phyloP scores from a whole-genome alignment of 2,329 filamentous ascomycete genomes.

The Xylaria arbuscula region DNA sequence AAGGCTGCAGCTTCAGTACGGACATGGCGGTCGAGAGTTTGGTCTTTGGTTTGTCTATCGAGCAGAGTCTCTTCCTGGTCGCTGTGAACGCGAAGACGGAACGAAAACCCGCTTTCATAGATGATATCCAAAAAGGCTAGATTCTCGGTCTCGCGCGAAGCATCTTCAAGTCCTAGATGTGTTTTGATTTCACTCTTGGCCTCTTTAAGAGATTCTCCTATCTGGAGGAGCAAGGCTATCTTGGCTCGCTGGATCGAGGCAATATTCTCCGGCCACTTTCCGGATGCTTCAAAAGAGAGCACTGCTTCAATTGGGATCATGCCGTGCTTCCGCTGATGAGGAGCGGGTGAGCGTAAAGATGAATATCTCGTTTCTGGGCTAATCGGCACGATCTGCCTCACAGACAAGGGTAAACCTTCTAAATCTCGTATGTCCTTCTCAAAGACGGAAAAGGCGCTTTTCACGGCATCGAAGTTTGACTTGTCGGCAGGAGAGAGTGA shows the following conservation, averaged over 20 bases:
- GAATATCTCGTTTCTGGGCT: slow-evolving; percentile 80
- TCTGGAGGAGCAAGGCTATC: slow-evolving; percentile 84
- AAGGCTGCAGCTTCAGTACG: slow-evolving; percentile 77
- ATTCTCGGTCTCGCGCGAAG: slow-evolving; percentile 75
- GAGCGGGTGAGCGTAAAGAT: slow-evolving; percentile 66
- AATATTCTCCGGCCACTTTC: slow-evolving; percentile 92
- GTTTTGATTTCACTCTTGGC: slow-evolving; percentile 70
- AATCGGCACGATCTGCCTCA: slow-evolving; percentile 81
- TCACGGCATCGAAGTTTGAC: slow-evolving; percentile 73
- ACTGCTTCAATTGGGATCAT: slow-evolving; percentile 77
- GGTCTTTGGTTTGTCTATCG: slow-evolving; percentile 81
- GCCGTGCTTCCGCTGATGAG: slow-evolving; percentile 58
- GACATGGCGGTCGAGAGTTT: slow-evolving; percentile 70
- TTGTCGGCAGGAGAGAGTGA: slow-evolving; percentile 60
- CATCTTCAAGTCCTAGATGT: slow-evolving; percentile 84
- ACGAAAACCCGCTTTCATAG: slow-evolving; percentile 76
- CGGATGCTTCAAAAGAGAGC: slow-evolving; percentile 92
- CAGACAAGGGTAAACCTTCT: slow-evolving; percentile 85
- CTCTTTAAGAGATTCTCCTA: slow-evolving; percentile 76
- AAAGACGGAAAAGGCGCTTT: slow-evolving; percentile 76
- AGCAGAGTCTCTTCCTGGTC: slow-evolving; percentile 87
- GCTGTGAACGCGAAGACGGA: slow-evolving; percentile 88
- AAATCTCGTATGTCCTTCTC: slow-evolving; percentile 81
- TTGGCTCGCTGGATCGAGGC: slow-evolving; percentile 93
- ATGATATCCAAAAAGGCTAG: slow-evolving; percentile 84